Conservation (phyloP, 2,329 filamentous ascomycete genomes). For the Trichoderma sp. region DNA sequence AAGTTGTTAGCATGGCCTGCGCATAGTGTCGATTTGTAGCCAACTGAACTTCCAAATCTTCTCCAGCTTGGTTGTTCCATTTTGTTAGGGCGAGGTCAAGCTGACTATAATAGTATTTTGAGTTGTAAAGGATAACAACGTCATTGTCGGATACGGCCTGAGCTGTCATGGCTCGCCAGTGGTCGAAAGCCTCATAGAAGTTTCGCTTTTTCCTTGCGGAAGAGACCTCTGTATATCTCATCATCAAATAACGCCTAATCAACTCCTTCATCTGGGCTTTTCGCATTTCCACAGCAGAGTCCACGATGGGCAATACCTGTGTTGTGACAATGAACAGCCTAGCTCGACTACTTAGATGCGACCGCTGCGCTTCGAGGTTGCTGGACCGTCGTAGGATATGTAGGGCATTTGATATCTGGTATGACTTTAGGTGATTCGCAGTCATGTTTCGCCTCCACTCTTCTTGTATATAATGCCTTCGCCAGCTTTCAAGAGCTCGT, state of each 20-base stretch:
- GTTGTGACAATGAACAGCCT: constrained; percentile 35
- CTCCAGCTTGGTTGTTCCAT: constrained; percentile 5
- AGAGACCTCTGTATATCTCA: constrained; percentile 36
- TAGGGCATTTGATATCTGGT: constrained; percentile 23
- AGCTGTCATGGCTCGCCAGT: constrained; percentile 29
- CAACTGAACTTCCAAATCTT: constrained; percentile 23
- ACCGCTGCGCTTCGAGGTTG: constrained; percentile 22
- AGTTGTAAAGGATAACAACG: constrained; percentile 22
- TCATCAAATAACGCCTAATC: constrained; percentile 36
- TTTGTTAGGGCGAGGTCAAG: constrained; percentile 13
- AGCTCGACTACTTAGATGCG: constrained; percentile 28
- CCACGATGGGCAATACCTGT: constrained; percentile 30
- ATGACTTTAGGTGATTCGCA: constrained; percentile 2
- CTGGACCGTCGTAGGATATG: constrained; percentile 21
- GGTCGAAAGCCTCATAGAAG: constrained; percentile 34
- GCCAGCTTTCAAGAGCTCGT: constrained; percentile 33
- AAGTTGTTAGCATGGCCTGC: constrained; percentile 26
- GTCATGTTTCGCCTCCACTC: constrained; percentile 24
- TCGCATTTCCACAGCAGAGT: constrained; percentile 27
- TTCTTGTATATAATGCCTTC: constrained; percentile 24
- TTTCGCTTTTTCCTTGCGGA: constrained; percentile 34
- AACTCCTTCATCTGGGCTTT: constrained; percentile 30
- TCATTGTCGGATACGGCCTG: constrained; percentile 21
- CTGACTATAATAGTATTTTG: constrained; percentile 19
- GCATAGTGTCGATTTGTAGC: constrained; percentile 26